Evolutionary conservation across 2,329 filamentous ascomycete genomes (phyloP).

Genomic region (Penicillium capsulatum): DNA sequence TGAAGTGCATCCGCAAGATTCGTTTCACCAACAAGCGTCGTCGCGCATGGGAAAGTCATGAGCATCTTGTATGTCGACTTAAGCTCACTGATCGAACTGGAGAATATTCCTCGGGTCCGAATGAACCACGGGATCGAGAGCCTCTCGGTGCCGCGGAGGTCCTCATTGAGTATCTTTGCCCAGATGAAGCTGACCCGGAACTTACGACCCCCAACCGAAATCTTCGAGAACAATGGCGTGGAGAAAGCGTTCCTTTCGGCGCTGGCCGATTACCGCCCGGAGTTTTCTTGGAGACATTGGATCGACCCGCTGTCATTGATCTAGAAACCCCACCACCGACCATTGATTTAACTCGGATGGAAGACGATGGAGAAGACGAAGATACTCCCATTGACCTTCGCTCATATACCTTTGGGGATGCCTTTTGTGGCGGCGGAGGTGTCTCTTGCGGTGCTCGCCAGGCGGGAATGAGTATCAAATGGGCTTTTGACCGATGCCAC

Average conservation of each 20-base stretch:
- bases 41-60: conserved; percentile 23
- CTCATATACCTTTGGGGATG: conserved; percentile 65
- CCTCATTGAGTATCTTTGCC: conserved; percentile 29
- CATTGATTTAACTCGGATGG: conserved; percentile 20
- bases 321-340: neutral
- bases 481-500: conserved; percentile 60
- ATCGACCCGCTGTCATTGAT: conserved; percentile 8
- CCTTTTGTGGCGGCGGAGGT: conserved; percentile 70
- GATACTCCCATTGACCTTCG: conserved; percentile 1
- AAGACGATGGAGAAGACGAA: too few species aligned
- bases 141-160: neutral
- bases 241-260: conserved; percentile 31
- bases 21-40: conserved; percentile 52
- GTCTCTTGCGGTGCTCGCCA: conserved; percentile 59
- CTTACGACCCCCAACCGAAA: conserved; percentile 8
- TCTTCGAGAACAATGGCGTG: conserved; percentile 35
- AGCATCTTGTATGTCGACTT: conserved; percentile 32
- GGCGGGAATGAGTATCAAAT: conserved; percentile 57
- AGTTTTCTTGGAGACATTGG: neutral
- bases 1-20: conserved; percentile 45
- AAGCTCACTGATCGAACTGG: conserved; percentile 20
- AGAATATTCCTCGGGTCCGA: neutral
- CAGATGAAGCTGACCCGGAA: conserved; percentile 29
- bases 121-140: neutral
- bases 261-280: conserved; percentile 6